These are phyloP conservation scores for Suhomyces atakaporum DNA, from an alignment of 1,139 yeast genomes.

Conservation along the genomic window DNA sequence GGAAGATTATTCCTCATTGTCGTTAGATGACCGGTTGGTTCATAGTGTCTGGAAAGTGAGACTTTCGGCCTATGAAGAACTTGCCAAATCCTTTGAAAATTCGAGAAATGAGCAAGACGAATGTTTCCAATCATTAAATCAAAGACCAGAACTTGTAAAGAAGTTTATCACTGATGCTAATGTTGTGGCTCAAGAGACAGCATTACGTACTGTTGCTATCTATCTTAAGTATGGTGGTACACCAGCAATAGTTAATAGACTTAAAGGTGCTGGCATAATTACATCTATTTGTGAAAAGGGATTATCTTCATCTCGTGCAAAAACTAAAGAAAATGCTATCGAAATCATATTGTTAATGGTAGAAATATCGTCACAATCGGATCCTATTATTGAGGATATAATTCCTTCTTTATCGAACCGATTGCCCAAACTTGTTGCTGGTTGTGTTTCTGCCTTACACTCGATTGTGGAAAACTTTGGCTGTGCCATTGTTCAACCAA, in stretches of 20 bases:
- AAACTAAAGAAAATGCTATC: constrained; percentile 66
- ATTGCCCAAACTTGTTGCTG: constrained; percentile 79
- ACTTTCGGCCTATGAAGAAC: constrained; percentile 73
- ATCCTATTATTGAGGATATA: constrained; percentile 66
- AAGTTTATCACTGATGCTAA: constrained; percentile 72
- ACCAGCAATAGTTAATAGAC: constrained; percentile 30
- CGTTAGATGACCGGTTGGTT: constrained; percentile 63
- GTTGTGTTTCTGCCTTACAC: constrained; percentile 57
- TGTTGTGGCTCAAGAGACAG: constrained; percentile 92
- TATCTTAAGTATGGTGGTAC: constrained; percentile 63
- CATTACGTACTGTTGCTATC: constrained; percentile 57
- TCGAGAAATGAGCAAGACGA: constrained; percentile 59
- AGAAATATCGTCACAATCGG: constrained; percentile 63
- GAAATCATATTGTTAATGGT: constrained; percentile 65
- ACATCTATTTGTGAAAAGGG: constrained; percentile 77
- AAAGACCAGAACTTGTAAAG: constrained; percentile 50
- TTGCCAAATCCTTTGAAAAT: constrained; percentile 52
- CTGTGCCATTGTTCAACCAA: constrained; percentile 62
- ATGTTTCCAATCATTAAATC: constrained; percentile 53
- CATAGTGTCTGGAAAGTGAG: constrained; percentile 95
- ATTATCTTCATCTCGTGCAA: constrained; percentile 70
- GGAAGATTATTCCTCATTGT: constrained; percentile 63
- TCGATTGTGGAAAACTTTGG: constrained; percentile 69
- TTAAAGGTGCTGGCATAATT: constrained; percentile 48
- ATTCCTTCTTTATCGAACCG: constrained; percentile 62